Evolutionary conservation across 306 rosid species (phyloP).

Genomic region (Castanea mollissima): DNA sequence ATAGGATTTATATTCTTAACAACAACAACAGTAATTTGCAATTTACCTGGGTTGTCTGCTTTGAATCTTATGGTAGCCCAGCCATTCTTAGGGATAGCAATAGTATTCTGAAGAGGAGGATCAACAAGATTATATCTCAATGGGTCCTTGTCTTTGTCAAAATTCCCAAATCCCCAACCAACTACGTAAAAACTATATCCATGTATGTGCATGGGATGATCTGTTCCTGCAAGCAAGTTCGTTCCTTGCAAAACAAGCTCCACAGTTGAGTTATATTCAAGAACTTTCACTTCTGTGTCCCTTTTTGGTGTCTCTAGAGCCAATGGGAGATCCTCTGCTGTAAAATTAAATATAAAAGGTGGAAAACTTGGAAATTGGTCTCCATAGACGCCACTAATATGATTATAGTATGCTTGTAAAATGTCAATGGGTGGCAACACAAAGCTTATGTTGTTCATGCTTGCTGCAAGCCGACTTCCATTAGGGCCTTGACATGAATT

Average conservation of each 20-base stretch:
- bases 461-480: constrained; percentile 33
- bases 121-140: constrained; percentile 43
- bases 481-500: constrained; percentile 29
- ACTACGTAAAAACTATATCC: constrained; percentile 48
- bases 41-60: constrained; percentile 48
- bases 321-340: constrained; percentile 28
- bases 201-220: constrained; percentile 68
- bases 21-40: neutral
- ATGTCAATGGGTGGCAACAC: constrained; percentile 20
- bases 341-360: constrained; percentile 37
- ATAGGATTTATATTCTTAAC: no score
- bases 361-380: constrained; percentile 36
- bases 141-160: constrained; percentile 38
- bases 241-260: constrained; percentile 55
- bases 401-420: constrained; percentile 44
- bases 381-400: constrained; percentile 32
- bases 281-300: constrained; percentile 39
- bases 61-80: constrained; percentile 42
- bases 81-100: constrained; percentile 46
- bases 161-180: constrained; percentile 60
- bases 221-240: constrained; percentile 30
- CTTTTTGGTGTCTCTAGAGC: constrained; percentile 16
- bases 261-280: constrained; percentile 32
- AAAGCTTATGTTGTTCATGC: constrained; percentile 66
- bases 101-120: constrained; percentile 51